These are phyloP conservation scores for Globisporangium paddicum DNA, from an alignment of 352 stramenopile genomes.

Conservation along the genomic window DNA sequence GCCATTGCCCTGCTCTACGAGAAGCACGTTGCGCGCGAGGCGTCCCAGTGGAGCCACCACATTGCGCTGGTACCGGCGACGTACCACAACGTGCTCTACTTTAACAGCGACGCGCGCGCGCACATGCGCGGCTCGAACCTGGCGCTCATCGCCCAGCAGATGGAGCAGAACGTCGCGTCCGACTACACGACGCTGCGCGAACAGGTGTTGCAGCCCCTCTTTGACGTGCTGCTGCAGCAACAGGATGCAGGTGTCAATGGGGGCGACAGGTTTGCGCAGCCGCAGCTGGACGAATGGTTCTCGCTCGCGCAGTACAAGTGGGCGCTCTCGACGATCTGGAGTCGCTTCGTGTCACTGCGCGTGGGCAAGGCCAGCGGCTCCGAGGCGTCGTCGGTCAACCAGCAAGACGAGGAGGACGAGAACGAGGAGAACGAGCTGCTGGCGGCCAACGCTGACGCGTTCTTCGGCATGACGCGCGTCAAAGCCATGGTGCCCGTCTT, in stretches of 20 bases:
- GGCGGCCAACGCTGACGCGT: not conserved
- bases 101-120: conserved; percentile 32
- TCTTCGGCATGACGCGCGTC: conserved; percentile 26
- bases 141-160: conserved; percentile 58
- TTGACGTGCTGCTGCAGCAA: conserved; percentile 25
- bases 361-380: conserved; percentile 19
- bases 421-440: not conserved
- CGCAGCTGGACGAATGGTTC: conserved; percentile 29
- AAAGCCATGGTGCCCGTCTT: conserved; percentile 86
- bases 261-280: too few species aligned
- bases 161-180: conserved; percentile 43
- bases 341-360: conserved; percentile 69
- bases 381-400: not conserved
- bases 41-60: conserved; percentile 62
- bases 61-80: conserved; percentile 45
- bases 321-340: conserved; percentile 86
- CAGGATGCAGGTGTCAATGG: conserved; percentile 18
- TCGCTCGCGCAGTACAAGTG: conserved; percentile 75
- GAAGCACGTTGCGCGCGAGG: conserved; percentile 33
- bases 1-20: conserved; percentile 73
- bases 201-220: conserved; percentile 41
- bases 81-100: conserved; percentile 77
- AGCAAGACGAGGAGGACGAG: conserved; percentile 2
- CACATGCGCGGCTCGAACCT: conserved; percentile 55
- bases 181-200: conserved; percentile 44